phyloP scores from a whole-genome alignment of 2,329 filamentous ascomycete genomes.

The Chaetomium olivaceum region DNA sequence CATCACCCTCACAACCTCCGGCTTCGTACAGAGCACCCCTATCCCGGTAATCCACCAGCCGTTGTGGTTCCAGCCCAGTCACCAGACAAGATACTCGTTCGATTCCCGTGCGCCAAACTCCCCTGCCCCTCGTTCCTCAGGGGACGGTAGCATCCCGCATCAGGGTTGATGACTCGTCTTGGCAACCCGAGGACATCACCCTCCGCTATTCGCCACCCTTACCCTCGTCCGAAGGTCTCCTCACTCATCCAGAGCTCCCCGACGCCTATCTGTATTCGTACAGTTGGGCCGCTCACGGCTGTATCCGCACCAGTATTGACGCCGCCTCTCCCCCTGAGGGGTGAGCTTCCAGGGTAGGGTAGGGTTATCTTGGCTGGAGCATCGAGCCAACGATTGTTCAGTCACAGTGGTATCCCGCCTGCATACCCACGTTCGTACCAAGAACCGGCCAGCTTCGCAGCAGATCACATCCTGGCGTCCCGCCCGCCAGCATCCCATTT shows the following conservation, averaged over 20 bases:
- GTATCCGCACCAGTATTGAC: constrained; percentile 19
- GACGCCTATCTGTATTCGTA: constrained; percentile 8
- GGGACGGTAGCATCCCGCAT: constrained; percentile 19
- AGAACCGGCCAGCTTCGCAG: constrained; percentile 24
- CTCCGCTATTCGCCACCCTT: constrained; percentile 27
- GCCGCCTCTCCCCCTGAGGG: constrained; percentile 14
- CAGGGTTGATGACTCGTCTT: constrained; percentile 23
- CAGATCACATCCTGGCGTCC: constrained; percentile 27
- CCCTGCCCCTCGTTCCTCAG: constrained; percentile 6
- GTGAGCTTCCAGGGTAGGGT: constrained; percentile 18
- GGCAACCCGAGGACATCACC: constrained; percentile 18
- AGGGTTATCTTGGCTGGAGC: constrained; percentile 28
- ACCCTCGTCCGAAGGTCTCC: constrained; percentile 12
- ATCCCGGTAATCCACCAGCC: constrained; percentile 7
- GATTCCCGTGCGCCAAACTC: constrained; percentile 10
- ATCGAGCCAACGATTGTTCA: constrained; percentile 27
- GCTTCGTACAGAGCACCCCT: constrained; percentile 14
- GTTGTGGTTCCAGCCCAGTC: background rate
- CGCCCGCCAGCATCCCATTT: constrained; percentile 21
- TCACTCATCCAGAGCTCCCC: constrained; percentile 11
- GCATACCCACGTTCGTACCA: constrained; percentile 29
- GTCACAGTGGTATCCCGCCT: constrained; percentile 31
- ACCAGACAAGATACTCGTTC: constrained; percentile 15
- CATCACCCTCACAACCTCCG: constrained; percentile 16
- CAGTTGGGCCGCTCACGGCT: constrained; percentile 15